These are phyloP conservation scores for Alternaria arbusti DNA, from an alignment of 2,329 filamentous ascomycete species.

Conservation along the genomic window DNA sequence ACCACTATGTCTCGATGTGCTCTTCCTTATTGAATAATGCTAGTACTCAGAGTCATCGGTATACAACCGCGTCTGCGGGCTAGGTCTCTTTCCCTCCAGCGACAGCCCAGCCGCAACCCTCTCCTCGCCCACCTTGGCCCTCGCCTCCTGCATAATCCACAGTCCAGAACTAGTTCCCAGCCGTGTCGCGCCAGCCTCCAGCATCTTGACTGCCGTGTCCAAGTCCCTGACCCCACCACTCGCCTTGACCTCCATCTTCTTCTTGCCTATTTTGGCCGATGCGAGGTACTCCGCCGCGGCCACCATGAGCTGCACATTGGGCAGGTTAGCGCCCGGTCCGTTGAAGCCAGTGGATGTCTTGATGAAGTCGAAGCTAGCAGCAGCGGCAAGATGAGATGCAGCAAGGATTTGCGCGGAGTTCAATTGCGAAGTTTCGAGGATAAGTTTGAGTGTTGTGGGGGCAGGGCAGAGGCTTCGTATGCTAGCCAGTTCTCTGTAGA, in stretches of 20 bases:
- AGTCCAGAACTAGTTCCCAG: conserved; percentile 64
- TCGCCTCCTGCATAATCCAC: conserved; percentile 59
- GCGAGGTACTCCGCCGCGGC: conserved; percentile 55
- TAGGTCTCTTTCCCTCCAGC: conserved; percentile 22
- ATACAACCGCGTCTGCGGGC: conserved; percentile 44
- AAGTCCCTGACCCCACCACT: conserved; percentile 62
- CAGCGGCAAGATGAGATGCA: conserved; percentile 58
- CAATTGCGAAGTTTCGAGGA: conserved; percentile 65
- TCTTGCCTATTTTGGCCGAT: conserved; percentile 33
- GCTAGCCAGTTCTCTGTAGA: conserved; percentile 61
- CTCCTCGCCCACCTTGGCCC: conserved; percentile 31
- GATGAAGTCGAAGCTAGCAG: conserved; percentile 63
- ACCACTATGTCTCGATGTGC: not conserved
- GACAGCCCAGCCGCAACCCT: conserved; percentile 26
- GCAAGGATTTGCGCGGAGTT: conserved; percentile 58
- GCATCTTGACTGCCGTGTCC: conserved; percentile 60
- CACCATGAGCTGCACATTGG: conserved; percentile 63
- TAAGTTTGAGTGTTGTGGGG: conserved; percentile 59
- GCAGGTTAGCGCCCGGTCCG: conserved; percentile 59
- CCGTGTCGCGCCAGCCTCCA: conserved; percentile 62
- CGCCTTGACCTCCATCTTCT: conserved; percentile 62
- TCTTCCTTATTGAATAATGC: not conserved
- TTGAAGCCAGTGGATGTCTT: conserved; percentile 68
- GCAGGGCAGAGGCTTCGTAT: conserved; percentile 57
- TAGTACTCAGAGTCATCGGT: conserved; percentile 40